Evolutionary conservation across 2,329 filamentous ascomycete species (phyloP), one percentile per base, ranked within the genome.

Genomic region (Sphaerulina musiva): DNA sequence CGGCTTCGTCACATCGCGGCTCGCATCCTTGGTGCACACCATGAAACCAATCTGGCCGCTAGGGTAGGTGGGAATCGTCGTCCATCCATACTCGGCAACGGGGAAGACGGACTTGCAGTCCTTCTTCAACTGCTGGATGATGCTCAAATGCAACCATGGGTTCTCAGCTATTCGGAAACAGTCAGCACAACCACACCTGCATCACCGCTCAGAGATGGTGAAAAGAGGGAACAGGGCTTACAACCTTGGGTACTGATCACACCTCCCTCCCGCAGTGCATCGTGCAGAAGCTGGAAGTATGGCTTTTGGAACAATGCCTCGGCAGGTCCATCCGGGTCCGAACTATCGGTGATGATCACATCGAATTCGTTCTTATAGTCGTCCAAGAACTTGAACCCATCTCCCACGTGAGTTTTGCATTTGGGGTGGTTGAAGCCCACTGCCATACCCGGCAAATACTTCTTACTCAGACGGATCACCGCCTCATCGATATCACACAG

Each of bases 181-280:
- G 61, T 69, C 51, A 67, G 64, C 55, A 62, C 49, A 44, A 39
- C 31, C 32, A 46, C 48, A 46, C 48, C 41, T 11, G 46, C 50
- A 34, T 42, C 31, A 49, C 41, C 41, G 34, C 31, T 34, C 32
- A 32, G 14, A 56, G 60, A 65, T 75, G 81, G 79, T 83, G 5
- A 17, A 20, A n/a, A 4, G 31, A 23, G 40, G 26, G 40, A 39
- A 48, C 44, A 81, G 84, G 85, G 84, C 89, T 82, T 90, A 95
- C 89, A 95, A 98, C 93, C 93, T 96, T 98, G 93, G 72, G 93
- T 98, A 76, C 90, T 92, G 78, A 98, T 97, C 71, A 98, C 90
- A 79, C 93, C 93, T 76, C 91, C 92, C 69, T 95, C 89, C 64
- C 88, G 85, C 67, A 97, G 84, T 67, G 93, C 93, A 69, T 85